Conservation (phyloP, 2,329 filamentous ascomycete species). For the Calonectria pseudoreteaudii region DNA sequence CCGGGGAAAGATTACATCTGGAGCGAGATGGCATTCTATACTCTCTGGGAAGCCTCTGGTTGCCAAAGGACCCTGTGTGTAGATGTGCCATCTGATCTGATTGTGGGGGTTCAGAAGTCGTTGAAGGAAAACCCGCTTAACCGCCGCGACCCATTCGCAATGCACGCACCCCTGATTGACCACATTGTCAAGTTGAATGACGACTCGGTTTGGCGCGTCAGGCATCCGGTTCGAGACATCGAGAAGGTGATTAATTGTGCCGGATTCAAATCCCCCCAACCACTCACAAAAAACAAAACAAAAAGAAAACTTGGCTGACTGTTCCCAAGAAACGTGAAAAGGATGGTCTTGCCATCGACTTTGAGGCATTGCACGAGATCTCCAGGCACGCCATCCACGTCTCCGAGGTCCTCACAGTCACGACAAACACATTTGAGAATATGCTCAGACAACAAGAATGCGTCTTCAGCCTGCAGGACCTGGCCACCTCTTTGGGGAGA, state of each 20-base stretch:
- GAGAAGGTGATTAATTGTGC: background rate
- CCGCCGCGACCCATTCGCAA: background rate
- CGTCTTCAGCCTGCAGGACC: background rate
- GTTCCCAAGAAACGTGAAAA: background rate
- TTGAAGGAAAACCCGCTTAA: background rate
- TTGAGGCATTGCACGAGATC: constrained; percentile 3
- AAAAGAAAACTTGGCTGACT: background rate
- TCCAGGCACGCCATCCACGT: constrained; percentile 14
- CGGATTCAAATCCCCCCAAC: background rate
- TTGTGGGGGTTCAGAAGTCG: background rate
- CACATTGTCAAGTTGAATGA: constrained; percentile 7
- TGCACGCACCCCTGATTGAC: background rate
- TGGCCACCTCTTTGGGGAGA: background rate
- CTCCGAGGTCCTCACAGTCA: constrained; percentile 1
- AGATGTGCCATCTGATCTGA: background rate
- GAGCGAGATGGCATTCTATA: constrained; percentile 13
- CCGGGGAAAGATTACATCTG: background rate
- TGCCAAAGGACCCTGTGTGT: constrained; percentile 1
- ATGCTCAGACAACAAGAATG: background rate
- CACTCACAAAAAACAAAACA: too few species aligned
- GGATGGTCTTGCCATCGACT: background rate
- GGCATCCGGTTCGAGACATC: background rate
- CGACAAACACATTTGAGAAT: background rate
- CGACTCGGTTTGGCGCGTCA: background rate
- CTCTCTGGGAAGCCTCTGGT: background rate